Evolutionary conservation across 495 filamentous ascomycete genomes (phyloP).

Genomic region (Lindgomyces ingoldianus): DNA sequence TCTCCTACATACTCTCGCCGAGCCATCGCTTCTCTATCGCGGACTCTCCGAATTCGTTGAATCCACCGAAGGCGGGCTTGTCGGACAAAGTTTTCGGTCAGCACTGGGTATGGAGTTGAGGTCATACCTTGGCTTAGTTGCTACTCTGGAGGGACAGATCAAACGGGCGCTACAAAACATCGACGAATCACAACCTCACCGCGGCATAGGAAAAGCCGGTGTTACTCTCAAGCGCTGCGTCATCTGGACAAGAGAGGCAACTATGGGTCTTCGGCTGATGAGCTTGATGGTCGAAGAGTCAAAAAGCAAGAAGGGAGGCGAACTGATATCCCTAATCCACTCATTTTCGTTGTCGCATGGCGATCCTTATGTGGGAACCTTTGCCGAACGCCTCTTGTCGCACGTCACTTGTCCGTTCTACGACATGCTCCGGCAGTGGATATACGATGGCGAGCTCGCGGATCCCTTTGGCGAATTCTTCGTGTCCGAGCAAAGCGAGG

Average conservation of each 20-base stretch:
- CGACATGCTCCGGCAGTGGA: slow-evolving; percentile 93
- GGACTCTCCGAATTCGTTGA: slow-evolving; percentile 78
- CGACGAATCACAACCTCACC: slow-evolving; percentile 63
- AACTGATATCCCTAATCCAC: slow-evolving; percentile 92
- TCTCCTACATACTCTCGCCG: slow-evolving; percentile 83
- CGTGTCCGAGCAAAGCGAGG: slow-evolving; percentile 72
- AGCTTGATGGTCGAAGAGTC: slow-evolving; percentile 90
- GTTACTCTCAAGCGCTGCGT: slow-evolving; percentile 95
- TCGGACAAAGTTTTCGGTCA: slow-evolving; percentile 92
- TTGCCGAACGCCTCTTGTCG: slow-evolving; percentile 88
- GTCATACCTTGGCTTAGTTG: slow-evolving; percentile 89
- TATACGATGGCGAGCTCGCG: slow-evolving; percentile 95
- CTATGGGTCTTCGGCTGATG: slow-evolving; percentile 94
- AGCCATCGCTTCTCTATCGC: slow-evolving; percentile 88
- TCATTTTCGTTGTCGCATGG: slow-evolving; percentile 90
- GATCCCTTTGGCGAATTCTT: slow-evolving; percentile 98
- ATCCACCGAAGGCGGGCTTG: slow-evolving; percentile 65
- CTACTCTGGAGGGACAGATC: slow-evolving; percentile 92
- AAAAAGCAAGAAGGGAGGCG: slow-evolving; percentile 81
- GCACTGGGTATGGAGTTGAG: slow-evolving; percentile 82
- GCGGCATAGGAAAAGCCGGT: slow-evolving; percentile 77
- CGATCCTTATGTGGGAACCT: slow-evolving; percentile 89
- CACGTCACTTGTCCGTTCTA: slow-evolving; percentile 97
- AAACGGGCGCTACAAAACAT: slow-evolving; percentile 71
- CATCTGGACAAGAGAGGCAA: slow-evolving; percentile 95